Evolutionary conservation across 2,329 filamentous ascomycete species (phyloP).

Genomic region (Daldinia sp.): DNA sequence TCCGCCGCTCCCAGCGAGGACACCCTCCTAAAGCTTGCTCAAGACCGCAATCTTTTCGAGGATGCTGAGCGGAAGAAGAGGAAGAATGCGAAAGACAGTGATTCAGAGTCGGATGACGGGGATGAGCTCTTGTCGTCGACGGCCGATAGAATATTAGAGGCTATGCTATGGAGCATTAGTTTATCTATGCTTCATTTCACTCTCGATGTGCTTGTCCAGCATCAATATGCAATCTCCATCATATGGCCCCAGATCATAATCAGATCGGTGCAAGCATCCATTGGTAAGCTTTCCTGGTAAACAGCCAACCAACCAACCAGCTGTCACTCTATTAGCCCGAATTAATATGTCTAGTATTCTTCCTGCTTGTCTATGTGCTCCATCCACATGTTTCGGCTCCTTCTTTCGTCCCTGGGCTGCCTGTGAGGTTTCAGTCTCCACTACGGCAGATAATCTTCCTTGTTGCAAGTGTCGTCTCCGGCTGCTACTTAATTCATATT

Average conservation of each 20-base stretch:
- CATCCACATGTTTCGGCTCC: constrained; percentile 62
- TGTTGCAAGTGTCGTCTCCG: constrained; percentile 64
- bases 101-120: constrained; percentile 48
- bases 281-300: constrained; percentile 53
- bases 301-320: not conserved
- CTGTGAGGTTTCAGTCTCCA: constrained; percentile 55
- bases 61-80: constrained; percentile 55
- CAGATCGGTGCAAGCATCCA: constrained; percentile 62
- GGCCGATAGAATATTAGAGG: constrained; percentile 63
- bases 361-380: constrained; percentile 63
- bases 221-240: constrained; percentile 77
- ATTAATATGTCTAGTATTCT: constrained; percentile 56
- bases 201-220: constrained; percentile 79
- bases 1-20: constrained; percentile 66
- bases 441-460: constrained; percentile 71
- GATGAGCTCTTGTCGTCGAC: constrained; percentile 50
- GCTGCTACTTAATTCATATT: constrained; percentile 82
- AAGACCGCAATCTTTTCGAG: constrained; percentile 67
- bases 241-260: constrained; percentile 63
- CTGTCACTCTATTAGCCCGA: constrained; percentile 1
- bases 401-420: constrained; percentile 59
- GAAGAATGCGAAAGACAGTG: constrained; percentile 35
- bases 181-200: constrained; percentile 79
- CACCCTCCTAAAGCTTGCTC: constrained; percentile 77
- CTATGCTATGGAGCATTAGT: constrained; percentile 66